Conservation (phyloP, 2,329 filamentous ascomycete species). For the Daldinia eschscholtzii region DNA sequence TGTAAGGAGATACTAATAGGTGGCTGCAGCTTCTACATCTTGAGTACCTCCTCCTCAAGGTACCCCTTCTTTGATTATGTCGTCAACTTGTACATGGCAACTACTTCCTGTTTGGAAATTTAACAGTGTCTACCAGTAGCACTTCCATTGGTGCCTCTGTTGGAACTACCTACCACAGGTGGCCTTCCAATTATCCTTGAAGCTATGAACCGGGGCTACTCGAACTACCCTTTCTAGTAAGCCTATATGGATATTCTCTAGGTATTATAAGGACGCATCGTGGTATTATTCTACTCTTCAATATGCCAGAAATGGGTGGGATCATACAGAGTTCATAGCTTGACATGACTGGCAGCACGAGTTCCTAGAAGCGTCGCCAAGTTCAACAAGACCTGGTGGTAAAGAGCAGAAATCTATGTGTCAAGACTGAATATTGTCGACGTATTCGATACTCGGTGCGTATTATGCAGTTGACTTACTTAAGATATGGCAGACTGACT, state of each 20-base stretch:
- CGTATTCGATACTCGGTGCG: too few relatives aligned
- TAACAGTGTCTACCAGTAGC: not conserved
- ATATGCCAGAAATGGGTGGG: not conserved
- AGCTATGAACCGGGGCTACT: not conserved
- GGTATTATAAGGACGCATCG: not conserved
- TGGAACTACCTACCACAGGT: not conserved
- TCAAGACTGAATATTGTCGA: not conserved
- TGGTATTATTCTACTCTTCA: not conserved
- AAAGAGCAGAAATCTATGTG: not conserved
- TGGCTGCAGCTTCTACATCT: conserved; percentile 12
- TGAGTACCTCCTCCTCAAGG: not conserved
- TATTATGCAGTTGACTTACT: not conserved
- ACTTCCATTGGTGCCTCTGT: conserved; percentile 1
- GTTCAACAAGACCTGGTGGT: not conserved
- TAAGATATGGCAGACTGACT: not conserved
- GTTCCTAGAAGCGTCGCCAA: not conserved
- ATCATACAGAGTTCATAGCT: not conserved
- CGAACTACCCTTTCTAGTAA: not conserved
- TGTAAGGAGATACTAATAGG: not conserved
- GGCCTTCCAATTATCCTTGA: not conserved
- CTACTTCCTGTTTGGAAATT: conserved; percentile 3
- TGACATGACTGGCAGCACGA: not conserved
- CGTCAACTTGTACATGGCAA: not conserved
- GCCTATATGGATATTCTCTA: too few relatives aligned
- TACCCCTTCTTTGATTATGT: conserved; percentile 22